Evolutionary conservation across 1,284 basidiomycete genomes (phyloP).

Genomic region (Marasmius oreades): DNA sequence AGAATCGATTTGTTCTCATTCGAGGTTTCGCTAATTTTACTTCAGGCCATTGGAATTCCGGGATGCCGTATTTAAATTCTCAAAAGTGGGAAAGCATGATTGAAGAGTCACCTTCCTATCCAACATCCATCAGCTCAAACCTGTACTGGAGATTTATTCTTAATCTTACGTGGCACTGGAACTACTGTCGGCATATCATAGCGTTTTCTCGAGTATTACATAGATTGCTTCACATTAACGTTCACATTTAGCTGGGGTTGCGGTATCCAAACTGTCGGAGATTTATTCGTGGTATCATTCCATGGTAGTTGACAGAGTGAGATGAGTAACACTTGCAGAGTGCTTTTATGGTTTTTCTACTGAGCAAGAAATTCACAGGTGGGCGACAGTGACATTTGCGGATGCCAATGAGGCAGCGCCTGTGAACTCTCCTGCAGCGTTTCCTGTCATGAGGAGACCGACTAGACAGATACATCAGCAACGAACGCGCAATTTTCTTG

Average conservation of each 20-base stretch:
- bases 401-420: slow-evolving; percentile 29
- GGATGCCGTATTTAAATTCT: neutral
- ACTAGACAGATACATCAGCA: slow-evolving; percentile 35
- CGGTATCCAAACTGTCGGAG: too few relatives aligned
- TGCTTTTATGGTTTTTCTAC: neutral
- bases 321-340: neutral
- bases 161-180: too few relatives aligned
- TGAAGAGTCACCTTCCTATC: neutral
- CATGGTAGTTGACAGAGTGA: neutral
- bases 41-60: neutral
- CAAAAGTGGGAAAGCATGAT: neutral
- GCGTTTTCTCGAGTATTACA: too few relatives aligned
- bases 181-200: too few relatives aligned
- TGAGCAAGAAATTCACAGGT: neutral
- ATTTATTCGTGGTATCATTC: too few relatives aligned
- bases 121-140: too few relatives aligned
- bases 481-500: neutral
- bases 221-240: too few relatives aligned
- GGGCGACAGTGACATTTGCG: slow-evolving; percentile 7
- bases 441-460: slow-evolving; percentile 62
- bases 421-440: slow-evolving; percentile 49
- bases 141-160: too few relatives aligned
- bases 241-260: too few relatives aligned
- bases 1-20: neutral
- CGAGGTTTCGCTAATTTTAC: neutral